Base-by-base conservation (phyloP, 257 asterid species). In the Echium plantagineum region DNA sequence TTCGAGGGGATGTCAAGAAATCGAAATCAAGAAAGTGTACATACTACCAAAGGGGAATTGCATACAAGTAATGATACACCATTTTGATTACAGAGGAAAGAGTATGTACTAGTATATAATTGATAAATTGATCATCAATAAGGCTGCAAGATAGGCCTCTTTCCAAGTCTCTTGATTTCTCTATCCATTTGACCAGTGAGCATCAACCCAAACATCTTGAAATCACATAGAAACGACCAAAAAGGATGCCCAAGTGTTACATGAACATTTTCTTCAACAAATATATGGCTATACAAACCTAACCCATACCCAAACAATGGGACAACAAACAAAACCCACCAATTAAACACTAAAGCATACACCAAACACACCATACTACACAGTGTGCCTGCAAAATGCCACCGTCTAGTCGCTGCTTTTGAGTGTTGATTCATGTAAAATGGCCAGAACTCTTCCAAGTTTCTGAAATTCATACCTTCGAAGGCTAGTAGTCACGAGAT, bases 101-200 rank as follows among this genome's bases (percentile, higher is more conserved):
- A 18, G 15, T 21, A 56, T 17, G 38, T 56, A 28, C 28, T 52
- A 67, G 6, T 54, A 38, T 51, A 20, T n/a, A n/a, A n/a, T 59
- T 17, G 21, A 31, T 20, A 0, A 46, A 9, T 35, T 16, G n/a
- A n/a, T n/a, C 21, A 61, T 67, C 65, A 90, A 66, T 83, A 84
- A 13, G 79, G 79, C 66, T 84, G 98, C 72, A 89, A 75, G 60
- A 84, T 71, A 55, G 98, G 98, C 81, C 97, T 86, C 75, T 93
- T 89, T 1, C 99, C 99, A 38, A 93, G 97, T 84, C 96, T 86
- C 85, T 89, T 93, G 87, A 93, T 93, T 78, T 93, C 99, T 59
- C 82, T 78, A 71, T 93, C 99, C 89, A 93, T 74, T 70, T 83
- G 81, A 8, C 97, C 99, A 64, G 90, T 89, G 48, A 93, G 81